These are phyloP conservation scores for Daldinia childiae DNA, from an alignment of 495 filamentous ascomycete species.

Conservation along the genomic window DNA sequence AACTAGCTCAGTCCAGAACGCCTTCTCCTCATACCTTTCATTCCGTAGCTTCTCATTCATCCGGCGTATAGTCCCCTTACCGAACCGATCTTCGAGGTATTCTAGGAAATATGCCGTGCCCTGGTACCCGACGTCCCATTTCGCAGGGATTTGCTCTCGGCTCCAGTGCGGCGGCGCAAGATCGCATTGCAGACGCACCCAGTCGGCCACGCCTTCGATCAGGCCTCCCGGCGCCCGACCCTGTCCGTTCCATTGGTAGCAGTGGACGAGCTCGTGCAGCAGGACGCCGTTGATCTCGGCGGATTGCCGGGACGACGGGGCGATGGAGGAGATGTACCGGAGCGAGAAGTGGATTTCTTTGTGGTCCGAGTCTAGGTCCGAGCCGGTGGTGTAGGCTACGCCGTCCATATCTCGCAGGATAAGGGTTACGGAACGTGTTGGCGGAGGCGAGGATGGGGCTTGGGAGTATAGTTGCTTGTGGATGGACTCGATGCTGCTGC, in stretches of 20 bases:
- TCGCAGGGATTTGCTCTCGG: constrained; percentile 59
- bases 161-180: constrained; percentile 88
- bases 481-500: constrained; percentile 70
- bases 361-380: constrained; percentile 84
- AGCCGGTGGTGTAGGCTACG: constrained; percentile 89
- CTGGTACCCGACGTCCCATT: constrained; percentile 94
- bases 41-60: constrained; percentile 76
- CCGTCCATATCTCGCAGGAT: constrained; percentile 80
- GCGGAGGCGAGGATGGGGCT: constrained; percentile 63
- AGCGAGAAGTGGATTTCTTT: constrained; percentile 94
- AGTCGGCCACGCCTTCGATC: constrained; percentile 94
- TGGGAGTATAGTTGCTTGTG: constrained; percentile 38
- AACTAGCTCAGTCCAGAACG: constrained; percentile 78
- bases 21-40: constrained; percentile 64
- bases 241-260: constrained; percentile 82
- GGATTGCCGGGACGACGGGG: constrained; percentile 50
- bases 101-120: constrained; percentile 91
- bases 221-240: constrained; percentile 77
- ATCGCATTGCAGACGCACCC: constrained; percentile 80
- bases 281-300: constrained; percentile 85
- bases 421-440: constrained; percentile 83
- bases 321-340: constrained; percentile 69
- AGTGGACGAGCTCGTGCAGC: constrained; percentile 94
- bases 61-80: constrained; percentile 72
- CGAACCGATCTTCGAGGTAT: constrained; percentile 72